phyloP scores from a whole-genome alignment of 2,329 filamentous ascomycete genomes.

The Sporothrix schenckii region DNA sequence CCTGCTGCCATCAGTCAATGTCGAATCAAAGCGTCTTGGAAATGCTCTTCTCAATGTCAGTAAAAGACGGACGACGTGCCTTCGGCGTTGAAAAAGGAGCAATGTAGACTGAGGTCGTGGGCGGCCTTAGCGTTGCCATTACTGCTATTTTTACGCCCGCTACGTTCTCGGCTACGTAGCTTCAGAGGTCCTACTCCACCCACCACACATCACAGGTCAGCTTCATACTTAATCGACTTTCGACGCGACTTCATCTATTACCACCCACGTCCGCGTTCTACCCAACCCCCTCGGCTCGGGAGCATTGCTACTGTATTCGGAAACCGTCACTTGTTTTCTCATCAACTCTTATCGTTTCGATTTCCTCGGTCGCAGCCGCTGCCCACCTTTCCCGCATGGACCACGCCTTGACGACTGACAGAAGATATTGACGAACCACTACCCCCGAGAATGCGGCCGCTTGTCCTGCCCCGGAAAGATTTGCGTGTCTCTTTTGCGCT shows the following conservation, averaged over 20 bases:
- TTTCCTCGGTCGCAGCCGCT: background rate
- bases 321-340: background rate
- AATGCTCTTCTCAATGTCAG: no score
- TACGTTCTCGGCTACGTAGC: constrained; percentile 1
- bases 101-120: background rate
- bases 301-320: background rate
- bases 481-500: constrained; percentile 1
- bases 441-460: constrained; percentile 26
- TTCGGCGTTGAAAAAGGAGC: background rate
- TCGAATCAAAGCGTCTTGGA: no score
- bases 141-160: constrained; percentile 8
- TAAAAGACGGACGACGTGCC: no score
- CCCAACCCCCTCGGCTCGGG: background rate
- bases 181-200: background rate
- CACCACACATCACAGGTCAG: background rate
- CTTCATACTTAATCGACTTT: background rate
- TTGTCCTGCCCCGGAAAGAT: constrained; percentile 7
- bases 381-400: background rate
- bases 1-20: no score
- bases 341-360: background rate
- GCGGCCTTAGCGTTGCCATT: background rate
- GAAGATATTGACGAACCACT: background rate
- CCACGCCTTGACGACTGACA: background rate
- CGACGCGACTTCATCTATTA: background rate
- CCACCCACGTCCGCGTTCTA: background rate